These are phyloP conservation scores for Pleurotus tuoliensis DNA, from an alignment of 768 basidiomycete species.

Conservation along the genomic window DNA sequence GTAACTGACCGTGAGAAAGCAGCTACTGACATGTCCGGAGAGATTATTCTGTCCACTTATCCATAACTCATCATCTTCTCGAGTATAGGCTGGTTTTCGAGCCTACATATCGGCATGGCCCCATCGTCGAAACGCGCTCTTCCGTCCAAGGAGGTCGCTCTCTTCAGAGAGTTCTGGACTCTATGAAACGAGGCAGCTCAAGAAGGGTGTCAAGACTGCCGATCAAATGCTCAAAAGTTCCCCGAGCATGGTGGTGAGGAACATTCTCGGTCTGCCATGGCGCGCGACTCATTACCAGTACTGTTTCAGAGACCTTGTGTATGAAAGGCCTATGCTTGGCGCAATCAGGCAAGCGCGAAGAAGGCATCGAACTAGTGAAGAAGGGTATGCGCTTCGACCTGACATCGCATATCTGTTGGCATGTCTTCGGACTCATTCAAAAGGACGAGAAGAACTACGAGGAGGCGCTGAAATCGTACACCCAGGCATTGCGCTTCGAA, in stretches of 20 bases:
- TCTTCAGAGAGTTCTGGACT: conserved; percentile 84
- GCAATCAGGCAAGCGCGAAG: conserved; percentile 74
- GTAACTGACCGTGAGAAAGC: too few relatives aligned
- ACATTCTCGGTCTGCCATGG: neutral
- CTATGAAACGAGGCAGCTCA: conserved; percentile 87
- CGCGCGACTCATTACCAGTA: neutral
- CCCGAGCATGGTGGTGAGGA: conserved; percentile 90
- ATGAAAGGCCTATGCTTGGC: conserved; percentile 92
- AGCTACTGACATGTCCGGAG: too few relatives aligned
- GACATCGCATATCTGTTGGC: conserved; percentile 95
- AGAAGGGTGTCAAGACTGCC: conserved; percentile 85
- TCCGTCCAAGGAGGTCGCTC: conserved; percentile 75
- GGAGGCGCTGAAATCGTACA: conserved; percentile 90
- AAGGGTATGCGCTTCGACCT: conserved; percentile 79
- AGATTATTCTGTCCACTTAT: too few relatives aligned
- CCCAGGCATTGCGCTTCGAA: conserved; percentile 86
- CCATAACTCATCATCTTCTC: too few relatives aligned
- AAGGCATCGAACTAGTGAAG: conserved; percentile 81
- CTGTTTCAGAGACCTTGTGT: conserved; percentile 76
- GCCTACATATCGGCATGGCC: neutral
- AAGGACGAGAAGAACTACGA: conserved; percentile 94
- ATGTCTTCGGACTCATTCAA: conserved; percentile 93
- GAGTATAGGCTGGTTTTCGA: too few relatives aligned
- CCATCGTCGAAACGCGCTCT: conserved; percentile 47
- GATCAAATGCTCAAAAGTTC: conserved; percentile 94